Evolutionary conservation across 2,329 filamentous ascomycete species (phyloP).

Genomic region (Monosporascus sp.): DNA sequence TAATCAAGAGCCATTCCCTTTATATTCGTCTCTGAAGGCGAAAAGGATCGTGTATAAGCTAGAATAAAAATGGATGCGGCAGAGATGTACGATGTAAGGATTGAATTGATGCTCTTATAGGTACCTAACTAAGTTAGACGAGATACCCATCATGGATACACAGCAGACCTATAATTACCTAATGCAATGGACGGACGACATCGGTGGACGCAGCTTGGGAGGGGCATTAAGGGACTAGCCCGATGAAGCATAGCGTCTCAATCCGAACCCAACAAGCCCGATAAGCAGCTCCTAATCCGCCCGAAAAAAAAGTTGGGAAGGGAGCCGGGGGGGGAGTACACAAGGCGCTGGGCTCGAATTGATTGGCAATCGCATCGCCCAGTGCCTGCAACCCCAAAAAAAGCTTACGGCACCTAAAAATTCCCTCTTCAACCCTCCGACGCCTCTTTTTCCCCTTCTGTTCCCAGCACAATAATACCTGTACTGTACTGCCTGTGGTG

Average conservation of each 20-base stretch:
- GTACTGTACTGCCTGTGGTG: neutral
- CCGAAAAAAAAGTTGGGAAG: neutral
- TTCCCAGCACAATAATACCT: conserved; percentile 1
- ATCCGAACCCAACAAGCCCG: neutral
- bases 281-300: neutral
- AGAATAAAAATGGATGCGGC: too few relatives aligned
- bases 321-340: neutral
- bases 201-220: too few relatives aligned
- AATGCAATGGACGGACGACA: too few relatives aligned
- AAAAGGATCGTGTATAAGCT: too few relatives aligned
- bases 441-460: conserved; percentile 3
- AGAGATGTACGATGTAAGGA: too few relatives aligned
- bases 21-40: too few relatives aligned
- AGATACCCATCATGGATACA: too few relatives aligned
- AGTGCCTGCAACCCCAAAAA: conserved; percentile 11
- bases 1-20: too few relatives aligned
- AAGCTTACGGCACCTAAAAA: conserved; percentile 22
- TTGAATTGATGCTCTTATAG: too few relatives aligned
- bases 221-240: neutral
- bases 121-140: too few relatives aligned
- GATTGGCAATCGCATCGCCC: too few relatives aligned
- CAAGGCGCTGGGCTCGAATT: neutral
- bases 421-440: conserved; percentile 15
- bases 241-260: neutral
- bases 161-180: too few relatives aligned